Evolutionary conservation across 768 basidiomycete species (phyloP).

Genomic region (Lentinula boryana): DNA sequence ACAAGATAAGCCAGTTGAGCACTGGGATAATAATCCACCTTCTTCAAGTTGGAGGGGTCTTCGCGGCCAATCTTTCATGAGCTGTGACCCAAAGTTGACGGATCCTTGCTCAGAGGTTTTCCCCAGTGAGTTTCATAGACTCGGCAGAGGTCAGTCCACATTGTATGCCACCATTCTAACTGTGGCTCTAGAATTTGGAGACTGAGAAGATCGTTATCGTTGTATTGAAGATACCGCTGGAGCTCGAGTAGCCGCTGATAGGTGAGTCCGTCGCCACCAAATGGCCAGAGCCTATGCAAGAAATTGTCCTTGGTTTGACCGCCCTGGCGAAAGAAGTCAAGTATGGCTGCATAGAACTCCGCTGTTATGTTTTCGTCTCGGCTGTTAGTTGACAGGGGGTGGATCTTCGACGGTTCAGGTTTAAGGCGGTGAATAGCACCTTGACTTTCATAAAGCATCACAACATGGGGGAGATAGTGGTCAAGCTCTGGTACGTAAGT

Average conservation of each 20-base stretch:
- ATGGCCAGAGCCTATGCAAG: constrained; percentile 15
- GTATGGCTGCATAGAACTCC: constrained; percentile 23
- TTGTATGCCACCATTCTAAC: constrained; percentile 21
- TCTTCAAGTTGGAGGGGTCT: constrained; percentile 24
- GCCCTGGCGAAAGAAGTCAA: constrained; percentile 26
- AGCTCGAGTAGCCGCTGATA: constrained; percentile 23
- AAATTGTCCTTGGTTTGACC: constrained; percentile 19
- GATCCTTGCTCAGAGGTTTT: constrained; percentile 12
- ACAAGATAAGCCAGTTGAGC: constrained; percentile 18
- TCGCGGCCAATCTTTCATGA: constrained; percentile 20
- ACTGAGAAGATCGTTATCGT: constrained; percentile 13
- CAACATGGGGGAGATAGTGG: constrained; percentile 12
- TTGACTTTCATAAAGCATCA: constrained; percentile 16
- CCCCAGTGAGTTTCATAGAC: constrained; percentile 27
- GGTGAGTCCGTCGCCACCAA: constrained; percentile 30
- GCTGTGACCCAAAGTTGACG: constrained; percentile 24
- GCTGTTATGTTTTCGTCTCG: constrained; percentile 20
- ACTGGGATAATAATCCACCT: constrained; percentile 24
- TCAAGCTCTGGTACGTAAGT: constrained; percentile 20
- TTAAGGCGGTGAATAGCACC: constrained; percentile 11
- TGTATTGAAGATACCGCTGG: constrained; percentile 20
- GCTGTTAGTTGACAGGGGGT: constrained; percentile 22
- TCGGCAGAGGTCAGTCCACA: constrained; percentile 23
- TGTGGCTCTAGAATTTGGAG: constrained; percentile 18
- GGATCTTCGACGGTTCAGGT: constrained; percentile 10